Conservation (phyloP, 805 yeast species). For the Saturnispora serradocipensis region DNA sequence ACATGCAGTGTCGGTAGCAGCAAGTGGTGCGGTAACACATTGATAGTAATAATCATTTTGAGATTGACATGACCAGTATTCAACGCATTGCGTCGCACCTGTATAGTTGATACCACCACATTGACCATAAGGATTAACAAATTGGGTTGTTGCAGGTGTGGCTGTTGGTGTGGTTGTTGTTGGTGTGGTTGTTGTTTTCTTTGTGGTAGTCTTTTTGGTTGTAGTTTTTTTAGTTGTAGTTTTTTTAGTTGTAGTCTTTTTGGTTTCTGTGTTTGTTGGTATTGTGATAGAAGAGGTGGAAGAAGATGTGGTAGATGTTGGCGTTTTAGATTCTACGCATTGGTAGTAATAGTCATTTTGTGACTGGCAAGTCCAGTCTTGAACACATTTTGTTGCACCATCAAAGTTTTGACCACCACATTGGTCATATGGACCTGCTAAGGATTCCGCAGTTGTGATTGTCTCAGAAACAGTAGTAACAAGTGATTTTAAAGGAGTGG, state of each 20-base stretch:
- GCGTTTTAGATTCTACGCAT: constrained; percentile 12
- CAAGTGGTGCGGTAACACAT: constrained; percentile 14
- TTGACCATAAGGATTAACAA: constrained; percentile 14
- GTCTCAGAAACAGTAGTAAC: not conserved
- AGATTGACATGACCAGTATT: constrained; percentile 18
- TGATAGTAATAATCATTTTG: constrained; percentile 22
- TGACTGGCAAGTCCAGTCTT: constrained; percentile 16
- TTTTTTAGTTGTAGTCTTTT: not conserved
- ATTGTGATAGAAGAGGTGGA: constrained; percentile 2
- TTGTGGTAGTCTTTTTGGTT: not conserved
- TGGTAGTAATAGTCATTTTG: constrained; percentile 18
- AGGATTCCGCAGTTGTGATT: not conserved
- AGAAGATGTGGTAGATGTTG: constrained; percentile 6
- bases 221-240: not conserved
- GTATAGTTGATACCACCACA: constrained; percentile 19
- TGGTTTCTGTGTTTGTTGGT: not conserved
- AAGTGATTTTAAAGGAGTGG: not conserved
- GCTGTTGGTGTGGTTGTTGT: not conserved
- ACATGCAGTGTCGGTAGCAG: constrained; percentile 8
- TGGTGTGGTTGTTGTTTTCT: not conserved
- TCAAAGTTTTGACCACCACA: constrained; percentile 8
- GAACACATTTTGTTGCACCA: constrained; percentile 16
- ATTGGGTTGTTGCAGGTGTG: constrained; percentile 6
- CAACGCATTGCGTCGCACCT: constrained; percentile 18
- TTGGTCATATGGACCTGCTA: not conserved